phyloP scores from a whole-genome alignment of 2,329 filamentous ascomycete species.

The Cladophialophora bantiana region DNA sequence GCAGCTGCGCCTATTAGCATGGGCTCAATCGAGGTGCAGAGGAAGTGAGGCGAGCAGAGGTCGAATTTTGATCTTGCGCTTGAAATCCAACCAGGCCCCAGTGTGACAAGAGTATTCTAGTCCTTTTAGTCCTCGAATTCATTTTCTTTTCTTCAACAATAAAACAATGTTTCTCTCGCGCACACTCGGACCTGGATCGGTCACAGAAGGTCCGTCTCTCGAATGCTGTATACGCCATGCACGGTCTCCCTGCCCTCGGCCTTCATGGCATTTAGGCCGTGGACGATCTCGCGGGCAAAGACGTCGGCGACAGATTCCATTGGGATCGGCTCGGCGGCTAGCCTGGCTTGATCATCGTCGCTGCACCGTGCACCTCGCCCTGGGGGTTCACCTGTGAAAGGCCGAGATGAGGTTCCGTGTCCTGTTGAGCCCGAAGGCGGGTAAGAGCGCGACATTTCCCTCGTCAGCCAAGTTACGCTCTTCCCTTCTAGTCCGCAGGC shows the following conservation, averaged over 20 bases:
- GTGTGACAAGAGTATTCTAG: background rate
- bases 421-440: background rate
- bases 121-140: background rate
- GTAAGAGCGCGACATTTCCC: slow-evolving; percentile 51
- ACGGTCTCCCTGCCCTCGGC: slow-evolving; percentile 27
- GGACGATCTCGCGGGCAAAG: slow-evolving; percentile 43
- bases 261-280: slow-evolving; percentile 46
- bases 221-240: slow-evolving; percentile 50
- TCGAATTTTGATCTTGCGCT: background rate
- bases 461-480: slow-evolving; percentile 75
- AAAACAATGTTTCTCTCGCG: background rate
- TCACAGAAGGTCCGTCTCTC: slow-evolving; percentile 44
- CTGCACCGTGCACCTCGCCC: background rate
- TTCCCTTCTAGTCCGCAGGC: slow-evolving; percentile 86
- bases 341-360: background rate
- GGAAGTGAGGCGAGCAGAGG: background rate
- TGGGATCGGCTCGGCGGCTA: background rate
- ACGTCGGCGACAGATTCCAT: slow-evolving; percentile 49
- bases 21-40: background rate
- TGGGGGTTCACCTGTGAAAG: background rate
- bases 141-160: background rate
- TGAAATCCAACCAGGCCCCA: background rate
- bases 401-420: background rate
- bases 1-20: background rate
- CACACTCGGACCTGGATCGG: too few species aligned